Evolutionary conservation across 2,329 filamentous ascomycete genomes (phyloP).

Genomic region (Teratosphaeriaceae sp.): DNA sequence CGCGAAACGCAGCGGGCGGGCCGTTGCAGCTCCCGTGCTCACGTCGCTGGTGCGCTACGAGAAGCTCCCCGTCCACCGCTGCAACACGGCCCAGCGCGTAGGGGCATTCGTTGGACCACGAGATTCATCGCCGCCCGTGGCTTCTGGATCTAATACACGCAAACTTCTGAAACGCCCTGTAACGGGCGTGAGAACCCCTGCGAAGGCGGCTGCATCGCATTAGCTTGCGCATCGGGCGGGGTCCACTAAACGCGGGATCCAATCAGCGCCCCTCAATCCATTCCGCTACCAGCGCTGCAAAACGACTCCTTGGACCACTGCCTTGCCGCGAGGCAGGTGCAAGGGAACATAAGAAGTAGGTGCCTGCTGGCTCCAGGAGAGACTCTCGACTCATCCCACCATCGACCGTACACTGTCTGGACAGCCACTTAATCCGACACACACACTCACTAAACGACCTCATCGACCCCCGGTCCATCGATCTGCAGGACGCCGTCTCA

Average conservation of each 20-base stretch:
- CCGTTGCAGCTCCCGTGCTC: slow-evolving; percentile 4
- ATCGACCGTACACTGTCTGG: slow-evolving; percentile 7
- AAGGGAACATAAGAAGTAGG: slow-evolving; percentile 4
- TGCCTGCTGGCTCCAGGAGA: neutral
- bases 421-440: slow-evolving; percentile 7
- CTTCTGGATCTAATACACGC: neutral
- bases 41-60: slow-evolving; percentile 2
- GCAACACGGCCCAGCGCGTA: neutral
- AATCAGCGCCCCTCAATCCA: slow-evolving; percentile 1
- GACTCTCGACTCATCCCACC: neutral
- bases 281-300: neutral
- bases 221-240: slow-evolving; percentile 2
- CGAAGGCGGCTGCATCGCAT: neutral
- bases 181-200: neutral
- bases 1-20: slow-evolving; percentile 5
- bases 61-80: neutral
- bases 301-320: neutral
- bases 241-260: neutral
- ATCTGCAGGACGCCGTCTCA: slow-evolving; percentile 9
- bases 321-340: slow-evolving; percentile 1
- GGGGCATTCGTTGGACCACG: neutral
- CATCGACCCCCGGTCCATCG: slow-evolving; percentile 1
- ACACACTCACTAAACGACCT: slow-evolving; percentile 4
- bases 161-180: slow-evolving; percentile 4
- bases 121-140: neutral